Evolutionary conservation across 805 yeast species (phyloP).

Genomic region (Ogataea nitratoaversa): DNA sequence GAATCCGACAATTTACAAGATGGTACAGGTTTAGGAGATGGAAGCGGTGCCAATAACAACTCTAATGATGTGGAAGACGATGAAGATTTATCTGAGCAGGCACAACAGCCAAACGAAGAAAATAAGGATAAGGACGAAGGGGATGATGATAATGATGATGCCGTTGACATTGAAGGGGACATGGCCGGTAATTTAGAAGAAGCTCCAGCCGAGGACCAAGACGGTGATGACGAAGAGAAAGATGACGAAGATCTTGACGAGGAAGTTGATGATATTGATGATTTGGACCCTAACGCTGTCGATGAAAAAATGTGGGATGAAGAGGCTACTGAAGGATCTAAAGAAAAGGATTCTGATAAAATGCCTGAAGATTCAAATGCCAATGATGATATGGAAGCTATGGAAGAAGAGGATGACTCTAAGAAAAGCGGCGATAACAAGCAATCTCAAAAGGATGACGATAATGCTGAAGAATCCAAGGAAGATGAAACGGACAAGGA

Average conservation of each 20-base stretch:
- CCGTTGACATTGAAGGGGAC: conserved; percentile 92
- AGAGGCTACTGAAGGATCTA: conserved; percentile 68
- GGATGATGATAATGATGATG: conserved; percentile 78
- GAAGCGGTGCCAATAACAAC: conserved; percentile 72
- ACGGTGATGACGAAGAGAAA: conserved; percentile 46
- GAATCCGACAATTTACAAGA: conserved; percentile 62
- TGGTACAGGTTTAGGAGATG: conserved; percentile 91
- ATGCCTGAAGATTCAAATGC: conserved; percentile 52
- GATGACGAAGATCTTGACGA: conserved; percentile 79
- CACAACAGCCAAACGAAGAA: conserved; percentile 69
- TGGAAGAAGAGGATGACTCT: conserved; percentile 37
- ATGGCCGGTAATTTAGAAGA: conserved; percentile 94
- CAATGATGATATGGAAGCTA: conserved; percentile 49
- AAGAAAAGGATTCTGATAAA: conserved; percentile 79
- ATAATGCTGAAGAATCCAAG: conserved; percentile 33
- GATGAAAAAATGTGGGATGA: conserved; percentile 99
- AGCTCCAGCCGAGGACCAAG: conserved; percentile 55
- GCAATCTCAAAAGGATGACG: conserved; percentile 32
- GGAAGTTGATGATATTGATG: conserved; percentile 84
- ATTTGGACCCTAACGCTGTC: conserved; percentile 87
- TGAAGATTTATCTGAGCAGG: conserved; percentile 77
- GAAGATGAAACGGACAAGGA: conserved; percentile 38
- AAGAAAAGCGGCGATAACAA: conserved; percentile 30
- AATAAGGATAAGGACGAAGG: conserved; percentile 59
- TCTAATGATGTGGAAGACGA: conserved; percentile 87